Conservation (phyloP, 1,284 basidiomycete genomes). For the Ganoderma boninense region DNA sequence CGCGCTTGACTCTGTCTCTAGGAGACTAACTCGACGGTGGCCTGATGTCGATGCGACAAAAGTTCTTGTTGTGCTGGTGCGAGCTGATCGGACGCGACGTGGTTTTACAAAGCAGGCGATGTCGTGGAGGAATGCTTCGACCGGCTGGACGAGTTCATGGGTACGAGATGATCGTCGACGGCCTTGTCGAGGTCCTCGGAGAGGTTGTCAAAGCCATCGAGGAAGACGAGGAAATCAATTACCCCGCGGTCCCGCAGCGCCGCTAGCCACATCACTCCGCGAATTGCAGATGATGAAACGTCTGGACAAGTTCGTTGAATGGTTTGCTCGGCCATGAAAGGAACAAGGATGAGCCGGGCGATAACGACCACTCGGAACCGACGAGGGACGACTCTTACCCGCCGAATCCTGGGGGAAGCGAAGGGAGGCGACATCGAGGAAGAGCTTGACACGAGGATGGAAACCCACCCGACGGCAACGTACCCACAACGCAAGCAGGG, state of each 20-base stretch:
- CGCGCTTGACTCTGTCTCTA: constrained; percentile 87
- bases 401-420: constrained; percentile 53
- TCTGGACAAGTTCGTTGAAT: constrained; percentile 64
- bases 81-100: constrained; percentile 86
- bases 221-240: constrained; percentile 49
- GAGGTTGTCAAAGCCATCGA: constrained; percentile 81
- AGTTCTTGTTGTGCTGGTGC: constrained; percentile 84
- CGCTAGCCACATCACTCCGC: constrained; percentile 18
- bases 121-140: constrained; percentile 97
- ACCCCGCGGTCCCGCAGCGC: constrained; percentile 15
- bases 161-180: constrained; percentile 85
- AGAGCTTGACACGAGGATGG: constrained; percentile 24
- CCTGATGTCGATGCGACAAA: constrained; percentile 83
- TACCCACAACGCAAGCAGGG: constrained; percentile 12
- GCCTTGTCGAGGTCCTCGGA: constrained; percentile 86
- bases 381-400: constrained; percentile 46
- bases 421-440: constrained; percentile 24
- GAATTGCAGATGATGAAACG: constrained; percentile 33
- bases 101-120: constrained; percentile 86
- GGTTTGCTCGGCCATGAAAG: constrained; percentile 66
- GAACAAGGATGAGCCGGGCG: constrained; percentile 5
- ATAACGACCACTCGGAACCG: constrained; percentile 20
- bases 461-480: constrained; percentile 33
- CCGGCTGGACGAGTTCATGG: constrained; percentile 91
- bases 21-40: constrained; percentile 78